A percentile compares a stretch with the other conserved stretches of the same genome.
phyloP scores from a whole-genome alignment of 2,329 filamentous ascomycete species.

The Aspergillus amoenus region DNA sequence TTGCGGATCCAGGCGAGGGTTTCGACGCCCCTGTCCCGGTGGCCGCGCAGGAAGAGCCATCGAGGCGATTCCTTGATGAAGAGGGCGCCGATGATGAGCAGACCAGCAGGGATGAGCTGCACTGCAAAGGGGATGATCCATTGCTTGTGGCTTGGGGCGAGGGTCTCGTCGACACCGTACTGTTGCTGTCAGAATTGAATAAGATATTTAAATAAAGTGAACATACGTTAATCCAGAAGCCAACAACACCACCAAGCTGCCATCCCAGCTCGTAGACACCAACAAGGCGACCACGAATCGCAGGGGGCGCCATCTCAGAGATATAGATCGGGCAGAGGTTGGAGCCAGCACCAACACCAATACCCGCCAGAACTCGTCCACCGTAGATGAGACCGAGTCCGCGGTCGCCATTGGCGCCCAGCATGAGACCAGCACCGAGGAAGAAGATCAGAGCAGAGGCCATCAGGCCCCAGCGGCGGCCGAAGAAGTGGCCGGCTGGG shows the following conservation, averaged over 20 bases:
- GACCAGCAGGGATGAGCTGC: constrained; percentile 41
- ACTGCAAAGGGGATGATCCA: constrained; percentile 46
- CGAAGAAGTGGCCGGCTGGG: constrained; percentile 64
- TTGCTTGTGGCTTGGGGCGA: constrained; percentile 35
- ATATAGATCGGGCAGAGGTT: constrained; percentile 63
- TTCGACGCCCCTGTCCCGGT: constrained; percentile 63
- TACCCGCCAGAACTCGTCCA: constrained; percentile 57
- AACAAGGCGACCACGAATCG: constrained; percentile 59
- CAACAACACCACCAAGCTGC: constrained; percentile 53
- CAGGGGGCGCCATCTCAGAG: constrained; percentile 57
- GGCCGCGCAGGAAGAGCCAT: constrained; percentile 68
- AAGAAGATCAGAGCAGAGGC: constrained; percentile 64
- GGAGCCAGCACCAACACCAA: constrained; percentile 57
- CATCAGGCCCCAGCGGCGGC: constrained; percentile 64
- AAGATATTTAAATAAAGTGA: constrained; percentile 14
- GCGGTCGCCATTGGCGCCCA: constrained; percentile 61
- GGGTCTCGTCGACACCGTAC: constrained; percentile 54
- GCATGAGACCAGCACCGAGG: constrained; percentile 70
- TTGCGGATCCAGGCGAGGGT: constrained; percentile 51
- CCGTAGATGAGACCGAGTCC: constrained; percentile 63
- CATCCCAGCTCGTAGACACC: constrained; percentile 58
- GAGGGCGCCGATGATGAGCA: constrained; percentile 55
- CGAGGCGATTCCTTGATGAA: constrained; percentile 66
- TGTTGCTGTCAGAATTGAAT: constrained; percentile 10
- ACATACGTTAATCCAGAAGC: constrained; percentile 52